Evolutionary conservation across 179 eudicot species (phyloP), one percentile per base, ranked within the genome.

Genomic region (Silene coronaria): DNA sequence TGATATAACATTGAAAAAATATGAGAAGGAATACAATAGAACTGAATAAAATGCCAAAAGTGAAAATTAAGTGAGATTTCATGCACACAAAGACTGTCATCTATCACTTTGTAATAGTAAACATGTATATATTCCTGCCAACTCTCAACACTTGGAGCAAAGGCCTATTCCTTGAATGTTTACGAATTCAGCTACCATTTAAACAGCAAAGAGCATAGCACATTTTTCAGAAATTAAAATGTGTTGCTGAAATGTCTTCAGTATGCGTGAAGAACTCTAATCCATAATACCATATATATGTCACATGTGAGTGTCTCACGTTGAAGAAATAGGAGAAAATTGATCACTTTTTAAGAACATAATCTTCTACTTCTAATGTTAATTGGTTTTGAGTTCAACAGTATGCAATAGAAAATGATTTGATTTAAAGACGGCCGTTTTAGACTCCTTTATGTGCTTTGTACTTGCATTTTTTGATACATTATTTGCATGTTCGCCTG

Each of bases 401-500:
- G 36, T 11, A 46, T 69, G 21, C 58, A 11, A 14, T 45, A 23
- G 13, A 17, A 62, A 23, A 16, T 30, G 34, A 22, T 3, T 23
- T 69, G 32, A 67, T 46, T 70, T 24, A 26, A 6, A 14, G 3
- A 48, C 17, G 38, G 59, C 59, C 7, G 12, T 23, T 45, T 6
- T 3, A 48, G n/a, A 51, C 14, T 10, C 10, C 10, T 22, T 23
- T 30, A 70, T 55, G 21, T 55, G 30, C 57, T 28, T 38, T 14
- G 1, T 30, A 63, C 27, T 13, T 21, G 7, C 32, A 63, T 48
- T 67, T 68, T 11, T 26, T 55, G n/a, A 75, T 58, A 62, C 10
- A 28, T 71, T 32, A 26, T 61, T 75, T 78, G 68, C 69, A 32
- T 74, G 64, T 74, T 34, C 10, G 5, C 7, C 69, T 81, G 6